Conservation (phyloP, 179 eudicot genomes). For the Heliamphora pulchella region DNA sequence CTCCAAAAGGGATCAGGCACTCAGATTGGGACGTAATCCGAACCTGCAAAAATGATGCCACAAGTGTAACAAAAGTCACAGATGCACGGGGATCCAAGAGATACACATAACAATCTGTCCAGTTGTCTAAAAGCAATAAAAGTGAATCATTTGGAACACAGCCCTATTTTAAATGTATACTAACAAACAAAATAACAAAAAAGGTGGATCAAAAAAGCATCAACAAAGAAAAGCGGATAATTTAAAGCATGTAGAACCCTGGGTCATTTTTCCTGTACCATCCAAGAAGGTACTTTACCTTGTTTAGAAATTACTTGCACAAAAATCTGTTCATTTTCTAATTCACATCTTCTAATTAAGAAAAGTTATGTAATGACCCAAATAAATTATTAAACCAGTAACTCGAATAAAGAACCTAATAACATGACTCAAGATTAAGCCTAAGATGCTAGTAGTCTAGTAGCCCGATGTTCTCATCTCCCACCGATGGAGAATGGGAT, state of each 20-base stretch:
- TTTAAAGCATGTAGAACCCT: neutral
- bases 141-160: neutral
- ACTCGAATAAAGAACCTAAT: no score
- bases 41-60: constrained; percentile 44
- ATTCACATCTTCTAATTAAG: neutral
- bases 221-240: neutral
- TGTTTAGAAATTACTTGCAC: neutral
- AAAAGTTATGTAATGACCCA: no score
- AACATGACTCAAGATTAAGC: no score
- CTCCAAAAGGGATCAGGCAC: constrained; percentile 58
- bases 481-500: no score
- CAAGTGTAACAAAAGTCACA: neutral
- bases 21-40: constrained; percentile 50
- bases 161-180: neutral
- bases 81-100: neutral
- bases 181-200: neutral
- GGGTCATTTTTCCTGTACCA: neutral
- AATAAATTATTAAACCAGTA: no score
- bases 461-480: no score
- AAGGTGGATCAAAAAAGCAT: neutral
- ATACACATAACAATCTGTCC: neutral
- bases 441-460: no score
- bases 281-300: neutral
- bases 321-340: neutral
- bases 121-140: neutral